Base-by-base conservation (phyloP, 805 yeast species). In the Zygoascus biomembranicola region DNA sequence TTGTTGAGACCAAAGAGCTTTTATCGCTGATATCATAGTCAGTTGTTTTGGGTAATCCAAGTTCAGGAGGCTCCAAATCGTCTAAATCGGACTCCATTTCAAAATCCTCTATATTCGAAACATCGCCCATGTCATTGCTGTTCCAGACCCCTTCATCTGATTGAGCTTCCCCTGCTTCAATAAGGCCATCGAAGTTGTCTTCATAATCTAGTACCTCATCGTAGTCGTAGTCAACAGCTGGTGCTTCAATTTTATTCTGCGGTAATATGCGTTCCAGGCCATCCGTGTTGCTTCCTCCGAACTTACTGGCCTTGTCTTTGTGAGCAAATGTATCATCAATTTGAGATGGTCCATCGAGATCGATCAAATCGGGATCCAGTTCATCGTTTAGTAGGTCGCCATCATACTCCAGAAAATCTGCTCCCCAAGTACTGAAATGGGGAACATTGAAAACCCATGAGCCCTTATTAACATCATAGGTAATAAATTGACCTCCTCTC, bases 401-500 rank as follows among this genome's bases (percentile, higher is more conserved):
- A 16, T 37, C 31, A n/a, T 52, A 56, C 4, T 59, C 65, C 32
- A 57, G 61, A 13, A 62, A 64, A 14, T 59, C 62, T 41, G 94
- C 69, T 6, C 98, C 98, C 97, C 97, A 94, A 5, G 87, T 80
- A 71, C 96, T 89, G 63, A 94, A 94, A 71, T 94, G 99, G 60
- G 85, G 82, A 8, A 90, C 97, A 60, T 75, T 79, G 69, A 88
- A 90, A 0, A 84, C 81, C 89, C 90, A 90, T 4, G 78, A 69
- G 37, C 88, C 87, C 5, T 80, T 78, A 31, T 82, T 74, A 2
- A 90, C 89, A 61, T 86, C 90, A 64, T 84, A 90, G 4, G 90
- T 84, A 13, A 90, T 73, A 64, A 86, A 89, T 57, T 83, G 82
- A 83, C 85, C 88, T 5, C 90, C 96, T 35, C 73, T 76, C 59